A percentile compares a stretch with the other conserved stretches of the same genome.
These are phyloP conservation scores for Exserohilum rostratum DNA, from an alignment of 2,329 filamentous ascomycete genomes.

Conservation along the genomic window DNA sequence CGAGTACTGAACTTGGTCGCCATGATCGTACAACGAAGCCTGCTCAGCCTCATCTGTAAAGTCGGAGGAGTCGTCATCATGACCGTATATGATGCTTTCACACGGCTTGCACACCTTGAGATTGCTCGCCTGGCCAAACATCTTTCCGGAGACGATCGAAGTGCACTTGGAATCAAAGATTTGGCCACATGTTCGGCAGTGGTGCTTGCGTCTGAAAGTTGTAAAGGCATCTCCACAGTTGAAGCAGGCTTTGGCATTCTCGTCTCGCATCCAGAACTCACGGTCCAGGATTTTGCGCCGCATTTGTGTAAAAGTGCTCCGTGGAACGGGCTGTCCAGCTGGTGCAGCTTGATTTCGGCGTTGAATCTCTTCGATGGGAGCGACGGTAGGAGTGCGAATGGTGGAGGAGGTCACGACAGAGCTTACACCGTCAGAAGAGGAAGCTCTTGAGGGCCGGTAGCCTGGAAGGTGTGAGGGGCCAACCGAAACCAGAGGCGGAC, in stretches of 20 bases:
- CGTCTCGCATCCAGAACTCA: conserved; percentile 99
- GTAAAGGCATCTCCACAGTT: conserved; percentile 88
- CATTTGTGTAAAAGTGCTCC: conserved; percentile 62
- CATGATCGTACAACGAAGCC: conserved; percentile 58
- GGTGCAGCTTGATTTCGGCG: conserved; percentile 25
- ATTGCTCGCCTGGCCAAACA: conserved; percentile 84
- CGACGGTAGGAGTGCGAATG: conserved; percentile 37
- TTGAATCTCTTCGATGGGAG: conserved; percentile 41
- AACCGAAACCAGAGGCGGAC: conserved; percentile 51
- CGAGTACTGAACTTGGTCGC: conserved; percentile 28
- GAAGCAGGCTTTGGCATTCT: conserved; percentile 97
- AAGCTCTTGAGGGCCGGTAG: conserved; percentile 53
- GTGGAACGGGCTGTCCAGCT: conserved; percentile 49
- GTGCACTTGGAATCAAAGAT: conserved; percentile 99
- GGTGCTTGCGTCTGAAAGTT: conserved; percentile 93
- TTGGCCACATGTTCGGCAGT: conserved; percentile 93
- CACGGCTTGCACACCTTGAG: conserved; percentile 93
- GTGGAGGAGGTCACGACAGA: conserved; percentile 45
- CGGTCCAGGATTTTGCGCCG: conserved; percentile 87
- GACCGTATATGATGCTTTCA: conserved; percentile 85
- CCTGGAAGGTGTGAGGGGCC: conserved; percentile 57
- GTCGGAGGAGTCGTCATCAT: conserved; percentile 89
- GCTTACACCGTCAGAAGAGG: conserved; percentile 54
- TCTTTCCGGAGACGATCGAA: conserved; percentile 82
- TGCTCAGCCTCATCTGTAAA: conserved; percentile 81